Evolutionary conservation across 2,329 filamentous ascomycete genomes (phyloP).

Genomic region (Trichoderma hamatum): DNA sequence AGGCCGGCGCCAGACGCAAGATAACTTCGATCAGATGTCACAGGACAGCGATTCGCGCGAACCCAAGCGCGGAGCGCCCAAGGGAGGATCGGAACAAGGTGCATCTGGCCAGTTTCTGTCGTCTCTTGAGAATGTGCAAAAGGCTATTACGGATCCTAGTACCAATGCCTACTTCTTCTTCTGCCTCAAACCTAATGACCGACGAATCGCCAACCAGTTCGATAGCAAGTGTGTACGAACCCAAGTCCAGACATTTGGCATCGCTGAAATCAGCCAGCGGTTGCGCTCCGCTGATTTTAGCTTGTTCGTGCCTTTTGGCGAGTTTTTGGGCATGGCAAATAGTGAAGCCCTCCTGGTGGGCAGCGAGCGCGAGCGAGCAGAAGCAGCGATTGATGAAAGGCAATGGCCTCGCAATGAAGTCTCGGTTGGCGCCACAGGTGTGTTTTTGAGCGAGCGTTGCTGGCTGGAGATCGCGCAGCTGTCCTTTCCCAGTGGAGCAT

Average conservation of each 20-base stretch:
- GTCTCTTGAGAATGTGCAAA: conserved; percentile 86
- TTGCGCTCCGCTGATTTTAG: conserved; percentile 93
- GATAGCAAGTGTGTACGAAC: conserved; percentile 97
- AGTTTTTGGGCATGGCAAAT: conserved; percentile 89
- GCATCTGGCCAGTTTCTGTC: conserved; percentile 91
- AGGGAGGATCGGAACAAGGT: conserved; percentile 66
- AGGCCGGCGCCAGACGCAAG: conserved; percentile 45
- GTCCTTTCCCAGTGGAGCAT: conserved; percentile 61
- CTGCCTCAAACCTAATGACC: conserved; percentile 95
- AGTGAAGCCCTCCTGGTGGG: conserved; percentile 84
- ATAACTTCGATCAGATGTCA: conserved; percentile 52
- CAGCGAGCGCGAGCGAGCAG: conserved; percentile 87
- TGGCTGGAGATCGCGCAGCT: conserved; percentile 89
- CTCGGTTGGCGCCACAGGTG: conserved; percentile 84
- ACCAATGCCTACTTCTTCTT: conserved; percentile 96
- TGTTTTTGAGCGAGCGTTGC: conserved; percentile 93
- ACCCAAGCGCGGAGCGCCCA: conserved; percentile 43
- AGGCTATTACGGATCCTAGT: conserved; percentile 77
- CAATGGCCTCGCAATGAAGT: conserved; percentile 93
- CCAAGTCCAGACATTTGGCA: conserved; percentile 92
- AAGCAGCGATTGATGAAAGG: conserved; percentile 88
- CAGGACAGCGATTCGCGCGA: conserved; percentile 52
- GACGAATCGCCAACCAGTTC: conserved; percentile 96
- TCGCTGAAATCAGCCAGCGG: conserved; percentile 94
- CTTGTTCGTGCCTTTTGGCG: conserved; percentile 91